phyloP scores from a whole-genome alignment of 148 eudicot genomes.

The Drosera capensis region DNA sequence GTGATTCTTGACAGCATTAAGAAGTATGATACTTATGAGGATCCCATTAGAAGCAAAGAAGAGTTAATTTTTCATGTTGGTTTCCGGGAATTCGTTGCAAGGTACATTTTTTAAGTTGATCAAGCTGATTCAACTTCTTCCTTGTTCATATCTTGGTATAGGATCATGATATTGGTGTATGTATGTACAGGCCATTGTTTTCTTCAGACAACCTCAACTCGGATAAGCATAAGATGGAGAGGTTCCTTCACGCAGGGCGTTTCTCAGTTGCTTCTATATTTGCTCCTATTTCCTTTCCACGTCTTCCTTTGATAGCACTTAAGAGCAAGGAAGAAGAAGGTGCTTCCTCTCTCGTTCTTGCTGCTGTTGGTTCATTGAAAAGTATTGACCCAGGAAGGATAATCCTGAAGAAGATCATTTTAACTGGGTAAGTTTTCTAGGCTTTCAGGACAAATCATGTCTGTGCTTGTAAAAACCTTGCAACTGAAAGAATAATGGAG shows the following conservation, averaged over 20 bases:
- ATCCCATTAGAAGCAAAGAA: slow-evolving; percentile 85
- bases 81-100: slow-evolving; percentile 70
- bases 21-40: slow-evolving; percentile 78
- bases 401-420: slow-evolving; percentile 62
- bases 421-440: slow-evolving; percentile 57
- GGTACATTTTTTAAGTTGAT: slow-evolving; percentile 19
- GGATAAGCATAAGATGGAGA: slow-evolving; percentile 95
- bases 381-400: slow-evolving; percentile 77
- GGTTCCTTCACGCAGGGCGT: slow-evolving; percentile 82
- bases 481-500: no score
- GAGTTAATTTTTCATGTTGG: slow-evolving; percentile 89
- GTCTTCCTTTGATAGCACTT: slow-evolving; percentile 65
- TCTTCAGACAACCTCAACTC: slow-evolving; percentile 67
- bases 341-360: slow-evolving; percentile 32
- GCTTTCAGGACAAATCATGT: no score
- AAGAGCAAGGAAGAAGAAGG: slow-evolving; percentile 29
- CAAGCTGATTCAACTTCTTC: slow-evolving; percentile 1
- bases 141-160: background rate
- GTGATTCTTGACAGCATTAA: slow-evolving; percentile 33
- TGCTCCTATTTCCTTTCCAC: slow-evolving; percentile 84
- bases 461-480: no score
- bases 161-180: no score
- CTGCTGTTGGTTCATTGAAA: slow-evolving; percentile 73
- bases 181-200: slow-evolving; percentile 61
- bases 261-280: slow-evolving; percentile 79